phyloP scores from a whole-genome alignment of 352 stramenopile species.

The Pythium chondricola region DNA sequence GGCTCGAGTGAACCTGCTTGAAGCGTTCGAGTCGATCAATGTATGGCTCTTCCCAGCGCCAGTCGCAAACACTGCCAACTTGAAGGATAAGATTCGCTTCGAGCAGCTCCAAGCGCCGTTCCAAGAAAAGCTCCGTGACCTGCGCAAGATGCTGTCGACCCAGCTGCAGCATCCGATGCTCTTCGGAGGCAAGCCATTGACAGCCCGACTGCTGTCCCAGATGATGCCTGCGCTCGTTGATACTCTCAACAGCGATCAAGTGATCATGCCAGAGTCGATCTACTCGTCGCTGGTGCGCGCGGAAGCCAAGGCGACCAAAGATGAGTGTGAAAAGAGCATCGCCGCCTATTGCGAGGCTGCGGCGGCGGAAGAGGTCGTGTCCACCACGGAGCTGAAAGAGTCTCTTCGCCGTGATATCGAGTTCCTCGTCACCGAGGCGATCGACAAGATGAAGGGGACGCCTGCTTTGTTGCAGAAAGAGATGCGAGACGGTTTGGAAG shows the following conservation, averaged over 20 bases:
- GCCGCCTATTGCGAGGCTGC: conserved; percentile 57
- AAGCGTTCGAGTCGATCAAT: conserved; percentile 82
- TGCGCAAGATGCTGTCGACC: conserved; percentile 61
- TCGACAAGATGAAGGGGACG: conserved; percentile 40
- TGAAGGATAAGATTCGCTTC: conserved; percentile 82
- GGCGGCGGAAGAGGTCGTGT: conserved; percentile 50
- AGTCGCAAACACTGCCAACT: conserved; percentile 68
- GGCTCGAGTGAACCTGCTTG: conserved; percentile 60
- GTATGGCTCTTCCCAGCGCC: conserved; percentile 83
- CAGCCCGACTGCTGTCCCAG: conserved; percentile 58
- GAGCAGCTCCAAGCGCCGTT: conserved; percentile 76
- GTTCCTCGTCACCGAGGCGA: conserved; percentile 48
- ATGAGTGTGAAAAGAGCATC: conserved; percentile 58
- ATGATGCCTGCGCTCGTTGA: conserved; percentile 76
- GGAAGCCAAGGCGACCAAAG: conserved; percentile 57
- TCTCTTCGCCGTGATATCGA: conserved; percentile 47
- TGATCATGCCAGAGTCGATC: conserved; percentile 88
- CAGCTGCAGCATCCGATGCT: conserved; percentile 71
- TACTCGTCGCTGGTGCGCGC: conserved; percentile 83
- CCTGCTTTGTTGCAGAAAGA: conserved; percentile 55
- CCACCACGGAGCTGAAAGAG: conserved; percentile 49
- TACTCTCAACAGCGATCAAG: conserved; percentile 79
- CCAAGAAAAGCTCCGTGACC: conserved; percentile 64
- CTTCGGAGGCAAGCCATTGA: conserved; percentile 72
- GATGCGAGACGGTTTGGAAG: conserved; percentile 39